These are phyloP conservation scores for Begonia peltatifolia DNA, from an alignment of 306 rosid species.

Conservation along the genomic window DNA sequence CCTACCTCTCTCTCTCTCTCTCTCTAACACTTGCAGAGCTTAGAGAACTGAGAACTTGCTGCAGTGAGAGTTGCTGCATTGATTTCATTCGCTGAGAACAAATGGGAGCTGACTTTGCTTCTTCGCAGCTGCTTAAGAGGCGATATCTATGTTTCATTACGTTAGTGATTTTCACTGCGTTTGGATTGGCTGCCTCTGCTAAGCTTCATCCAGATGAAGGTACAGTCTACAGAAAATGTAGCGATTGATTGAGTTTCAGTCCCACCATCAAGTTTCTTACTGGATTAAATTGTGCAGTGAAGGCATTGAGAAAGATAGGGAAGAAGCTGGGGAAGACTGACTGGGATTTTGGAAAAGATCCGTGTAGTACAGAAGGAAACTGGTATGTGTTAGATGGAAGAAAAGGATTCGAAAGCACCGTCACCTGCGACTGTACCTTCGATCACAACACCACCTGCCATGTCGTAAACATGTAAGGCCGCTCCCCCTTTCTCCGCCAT, in stretches of 20 bases:
- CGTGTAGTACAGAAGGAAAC: constrained; percentile 58
- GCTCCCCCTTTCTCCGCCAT: no score
- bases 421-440: constrained; percentile 57
- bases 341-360: constrained; percentile 70
- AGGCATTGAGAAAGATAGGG: constrained; percentile 53
- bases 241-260: background rate
- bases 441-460: constrained; percentile 53
- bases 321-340: constrained; percentile 68
- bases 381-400: constrained; percentile 31
- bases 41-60: background rate
- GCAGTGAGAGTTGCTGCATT: background rate
- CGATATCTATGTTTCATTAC: background rate
- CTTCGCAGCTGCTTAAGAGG: background rate
- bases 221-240: constrained; percentile 12
- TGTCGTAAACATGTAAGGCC: constrained; percentile 51
- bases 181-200: background rate
- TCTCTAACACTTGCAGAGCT: background rate
- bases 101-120: background rate
- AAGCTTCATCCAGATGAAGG: constrained; percentile 32
- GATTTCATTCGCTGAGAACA: background rate
- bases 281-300: constrained; percentile 31
- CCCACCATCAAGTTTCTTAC: background rate
- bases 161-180: background rate
- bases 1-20: no score
- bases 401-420: constrained; percentile 43